Evolutionary conservation across 1,284 basidiomycete genomes (phyloP), one percentile per base, ranked within the genome.

Genomic region (Marasmius oreades): DNA sequence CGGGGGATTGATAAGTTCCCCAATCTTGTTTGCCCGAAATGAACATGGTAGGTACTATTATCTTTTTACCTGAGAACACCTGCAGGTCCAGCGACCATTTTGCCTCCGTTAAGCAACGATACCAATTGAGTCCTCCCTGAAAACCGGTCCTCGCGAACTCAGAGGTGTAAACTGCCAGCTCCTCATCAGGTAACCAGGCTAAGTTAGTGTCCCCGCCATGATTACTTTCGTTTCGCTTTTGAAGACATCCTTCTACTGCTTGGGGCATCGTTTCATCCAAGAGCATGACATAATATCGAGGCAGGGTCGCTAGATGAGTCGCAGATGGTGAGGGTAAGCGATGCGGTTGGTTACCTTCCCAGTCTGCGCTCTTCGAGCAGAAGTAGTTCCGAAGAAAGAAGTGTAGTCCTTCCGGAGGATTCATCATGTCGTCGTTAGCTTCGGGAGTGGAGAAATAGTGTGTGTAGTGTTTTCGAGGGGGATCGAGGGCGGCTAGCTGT

Each of bases 271-370:
- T 78, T 48, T 74, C 70, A 23, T 73, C 61, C 8, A 75, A 64
- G 18, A 76, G 78, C 84, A 86, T 85, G 62, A 85, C 69, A 63
- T 87, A 85, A 72, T 86, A 86, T n/a, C 73, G 72, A 5, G 85
- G 84, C 24, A 87, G 62, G 4, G 63, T 61, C 0, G 75, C 72
- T 28, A 85, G 67, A 34, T 66, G 61, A 6, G 60, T 28, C 1
- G 70, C 64, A 31, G 69, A 61, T 2, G 67, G 61, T 4, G 67
- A 60, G 0, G 66, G 59, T 24, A 85, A 69, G 1, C 72, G 73
- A 37, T 70, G 69, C 0, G 77, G 72, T 12, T 67, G 62, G 63
- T 80, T 80, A 4, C 63, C 67, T 14, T 65, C 60, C 78, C 79
- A 82, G 59, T 82, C 77, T 1, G 74, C 84, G 62, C 80, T 84